A percentile compares a stretch with the other conserved stretches of the same genome.
These are phyloP conservation scores for Penicillium italicum DNA, from an alignment of 2,329 filamentous ascomycete genomes.

Conservation along the genomic window DNA sequence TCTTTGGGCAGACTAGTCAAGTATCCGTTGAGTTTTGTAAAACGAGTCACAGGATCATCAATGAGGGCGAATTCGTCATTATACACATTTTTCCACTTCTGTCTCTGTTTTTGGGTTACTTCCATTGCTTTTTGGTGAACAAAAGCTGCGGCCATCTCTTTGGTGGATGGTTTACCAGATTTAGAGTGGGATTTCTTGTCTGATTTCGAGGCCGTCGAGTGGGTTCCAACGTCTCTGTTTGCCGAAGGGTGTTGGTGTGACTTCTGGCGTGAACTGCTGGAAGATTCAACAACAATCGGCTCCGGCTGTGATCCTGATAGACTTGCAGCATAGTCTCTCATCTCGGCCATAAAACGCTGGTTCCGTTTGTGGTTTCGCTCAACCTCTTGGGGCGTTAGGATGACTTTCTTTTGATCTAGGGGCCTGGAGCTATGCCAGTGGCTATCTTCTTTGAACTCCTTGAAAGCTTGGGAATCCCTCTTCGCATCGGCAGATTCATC, in stretches of 20 bases:
- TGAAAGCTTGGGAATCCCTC: constrained; percentile 10
- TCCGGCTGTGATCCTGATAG: constrained; percentile 46
- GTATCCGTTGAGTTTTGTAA: constrained; percentile 50
- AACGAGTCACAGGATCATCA: constrained; percentile 35
- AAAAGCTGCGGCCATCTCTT: not conserved
- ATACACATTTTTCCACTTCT: constrained; percentile 7
- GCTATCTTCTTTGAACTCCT: constrained; percentile 30
- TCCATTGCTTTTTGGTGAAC: constrained; percentile 7
- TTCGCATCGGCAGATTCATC: constrained; percentile 4
- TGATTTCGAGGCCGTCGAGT: not conserved
- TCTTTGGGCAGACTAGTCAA: constrained; percentile 42
- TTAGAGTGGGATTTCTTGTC: not conserved
- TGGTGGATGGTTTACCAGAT: not conserved
- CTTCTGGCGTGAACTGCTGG: not conserved
- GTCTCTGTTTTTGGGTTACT: constrained; percentile 2
- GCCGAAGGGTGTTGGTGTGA: not conserved
- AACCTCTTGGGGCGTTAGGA: constrained; percentile 11
- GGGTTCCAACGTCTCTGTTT: not conserved
- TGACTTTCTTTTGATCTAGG: constrained; percentile 22
- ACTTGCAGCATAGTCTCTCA: constrained; percentile 65
- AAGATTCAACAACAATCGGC: constrained; percentile 5
- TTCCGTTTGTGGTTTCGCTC: constrained; percentile 42
- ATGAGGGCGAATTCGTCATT: constrained; percentile 1
- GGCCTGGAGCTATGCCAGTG: constrained; percentile 37
- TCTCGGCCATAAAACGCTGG: constrained; percentile 65